These are phyloP conservation scores for Laetiporus sulphureus DNA, from an alignment of 1,284 basidiomycete species.

Conservation along the genomic window DNA sequence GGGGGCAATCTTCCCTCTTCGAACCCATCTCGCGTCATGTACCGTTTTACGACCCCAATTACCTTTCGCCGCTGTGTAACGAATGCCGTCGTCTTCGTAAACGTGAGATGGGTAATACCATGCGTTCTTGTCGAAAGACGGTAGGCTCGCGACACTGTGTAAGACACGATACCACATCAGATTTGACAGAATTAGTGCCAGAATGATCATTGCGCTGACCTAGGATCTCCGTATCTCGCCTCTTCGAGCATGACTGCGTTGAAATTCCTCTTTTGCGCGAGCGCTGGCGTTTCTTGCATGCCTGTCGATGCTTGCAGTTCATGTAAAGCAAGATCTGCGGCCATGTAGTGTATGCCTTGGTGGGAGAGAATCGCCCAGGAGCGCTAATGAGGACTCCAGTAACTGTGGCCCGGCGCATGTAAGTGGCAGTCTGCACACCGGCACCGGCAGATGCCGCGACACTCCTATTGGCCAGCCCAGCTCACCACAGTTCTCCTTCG, in stretches of 20 bases:
- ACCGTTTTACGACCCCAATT: conserved; percentile 76
- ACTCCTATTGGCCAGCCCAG: too few relatives aligned
- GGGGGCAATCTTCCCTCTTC: conserved; percentile 66
- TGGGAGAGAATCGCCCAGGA: too few relatives aligned
- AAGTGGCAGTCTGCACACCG: too few relatives aligned
- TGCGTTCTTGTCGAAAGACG: conserved; percentile 63
- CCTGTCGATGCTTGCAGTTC: conserved; percentile 21
- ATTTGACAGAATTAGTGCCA: too few relatives aligned
- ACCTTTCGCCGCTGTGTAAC: conserved; percentile 42
- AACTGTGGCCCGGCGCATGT: too few relatives aligned
- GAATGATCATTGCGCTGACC: too few relatives aligned
- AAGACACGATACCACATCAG: neutral
- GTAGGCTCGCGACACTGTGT: conserved; percentile 27
- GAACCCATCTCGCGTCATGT: conserved; percentile 66
- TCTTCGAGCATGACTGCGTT: conserved; percentile 20
- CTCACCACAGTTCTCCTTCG: too few relatives aligned
- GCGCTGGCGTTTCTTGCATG: conserved; percentile 25
- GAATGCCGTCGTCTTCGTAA: conserved; percentile 46
- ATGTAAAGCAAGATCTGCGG: conserved; percentile 10
- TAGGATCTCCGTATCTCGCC: conserved; percentile 24
- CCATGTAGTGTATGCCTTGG: too few relatives aligned
- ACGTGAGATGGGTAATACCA: conserved; percentile 76
- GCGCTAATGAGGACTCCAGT: too few relatives aligned
- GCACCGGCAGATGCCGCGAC: conserved; percentile 6
- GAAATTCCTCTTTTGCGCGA: conserved; percentile 20